Percentiles rank a stretch among this genome's conserved stretches.
Evolutionary conservation across 108 stramenopile genomes (phyloP).

Genomic region (Nitzschia sp.): DNA sequence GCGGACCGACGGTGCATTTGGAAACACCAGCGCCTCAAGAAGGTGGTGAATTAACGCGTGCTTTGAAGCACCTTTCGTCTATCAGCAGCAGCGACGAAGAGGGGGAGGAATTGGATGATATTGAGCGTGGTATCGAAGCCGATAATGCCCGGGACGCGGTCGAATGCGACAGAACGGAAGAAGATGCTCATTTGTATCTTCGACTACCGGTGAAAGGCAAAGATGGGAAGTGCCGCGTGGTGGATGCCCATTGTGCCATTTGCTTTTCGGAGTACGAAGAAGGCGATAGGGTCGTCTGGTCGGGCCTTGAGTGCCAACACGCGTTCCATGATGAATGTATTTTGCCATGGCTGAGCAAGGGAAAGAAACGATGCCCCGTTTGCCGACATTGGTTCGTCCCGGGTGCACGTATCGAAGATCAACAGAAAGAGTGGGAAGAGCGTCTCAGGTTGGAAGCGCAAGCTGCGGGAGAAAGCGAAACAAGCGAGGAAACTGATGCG

Average conservation of each 20-base stretch:
- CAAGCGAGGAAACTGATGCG: background rate
- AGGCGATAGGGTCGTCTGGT: slow-evolving; percentile 60
- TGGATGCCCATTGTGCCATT: slow-evolving; percentile 53
- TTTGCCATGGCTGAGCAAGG: slow-evolving; percentile 62
- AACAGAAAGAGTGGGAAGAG: slow-evolving; percentile 23
- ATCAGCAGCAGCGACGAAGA: slow-evolving; percentile 3
- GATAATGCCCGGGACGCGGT: background rate
- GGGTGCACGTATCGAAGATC: slow-evolving; percentile 33
- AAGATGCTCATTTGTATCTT: slow-evolving; percentile 24
- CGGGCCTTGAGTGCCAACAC: slow-evolving; percentile 52
- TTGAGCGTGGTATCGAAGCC: background rate
- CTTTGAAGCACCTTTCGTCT: background rate
- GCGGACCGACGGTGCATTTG: background rate
- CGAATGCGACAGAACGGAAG: slow-evolving; percentile 6
- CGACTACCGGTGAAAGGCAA: slow-evolving; percentile 3
- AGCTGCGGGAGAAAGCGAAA: background rate
- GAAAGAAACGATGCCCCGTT: slow-evolving; percentile 69
- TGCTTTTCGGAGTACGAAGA: slow-evolving; percentile 59
- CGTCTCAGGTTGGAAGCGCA: background rate
- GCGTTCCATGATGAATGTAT: slow-evolving; percentile 77
- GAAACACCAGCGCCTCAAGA: background rate
- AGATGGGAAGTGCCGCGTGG: slow-evolving; percentile 11
- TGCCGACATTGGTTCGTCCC: slow-evolving; percentile 69
- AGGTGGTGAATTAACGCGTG: background rate
- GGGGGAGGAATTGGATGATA: background rate